These are phyloP conservation scores for Cladorrhinum sp. DNA, from an alignment of 2,329 filamentous ascomycete genomes.

Conservation along the genomic window DNA sequence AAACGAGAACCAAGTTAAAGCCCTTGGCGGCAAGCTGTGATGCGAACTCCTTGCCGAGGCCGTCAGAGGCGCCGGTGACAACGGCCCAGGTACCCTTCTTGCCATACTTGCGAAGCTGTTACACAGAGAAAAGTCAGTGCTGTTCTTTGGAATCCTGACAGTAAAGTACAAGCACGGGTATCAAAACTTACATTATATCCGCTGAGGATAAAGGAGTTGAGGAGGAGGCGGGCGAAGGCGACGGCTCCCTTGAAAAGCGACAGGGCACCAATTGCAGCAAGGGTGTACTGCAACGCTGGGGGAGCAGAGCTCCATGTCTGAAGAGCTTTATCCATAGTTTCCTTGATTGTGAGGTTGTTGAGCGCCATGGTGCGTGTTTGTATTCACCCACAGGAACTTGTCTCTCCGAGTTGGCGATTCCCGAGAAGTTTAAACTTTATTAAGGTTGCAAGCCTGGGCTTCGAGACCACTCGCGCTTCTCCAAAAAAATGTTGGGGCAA, in stretches of 20 bases:
- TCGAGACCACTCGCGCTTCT: constrained; percentile 6
- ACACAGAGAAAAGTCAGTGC: constrained; percentile 20
- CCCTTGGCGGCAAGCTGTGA: constrained; percentile 84
- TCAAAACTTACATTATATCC: constrained; percentile 52
- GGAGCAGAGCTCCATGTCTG: constrained; percentile 42
- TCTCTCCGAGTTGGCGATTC: not conserved
- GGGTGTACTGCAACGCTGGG: constrained; percentile 42
- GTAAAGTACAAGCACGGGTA: constrained; percentile 28
- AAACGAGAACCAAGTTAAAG: constrained; percentile 93
- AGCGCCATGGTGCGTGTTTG: constrained; percentile 11
- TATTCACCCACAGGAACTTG: not conserved
- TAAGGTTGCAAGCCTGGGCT: constrained; percentile 3
- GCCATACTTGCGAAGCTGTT: constrained; percentile 82
- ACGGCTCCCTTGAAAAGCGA: constrained; percentile 55
- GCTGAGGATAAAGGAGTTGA: constrained; percentile 66
- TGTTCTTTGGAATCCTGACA: not conserved
- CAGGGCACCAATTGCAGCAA: constrained; percentile 57
- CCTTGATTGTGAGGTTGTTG: constrained; percentile 8
- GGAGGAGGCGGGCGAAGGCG: constrained; percentile 58
- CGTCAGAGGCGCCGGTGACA: constrained; percentile 92
- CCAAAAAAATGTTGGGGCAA: constrained; percentile 16
- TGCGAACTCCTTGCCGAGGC: constrained; percentile 94
- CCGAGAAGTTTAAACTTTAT: not conserved
- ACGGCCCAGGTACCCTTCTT: constrained; percentile 91
- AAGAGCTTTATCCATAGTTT: constrained; percentile 34